Conservation (phyloP, 2,329 filamentous ascomycete genomes). For the Alternaria sp. region DNA sequence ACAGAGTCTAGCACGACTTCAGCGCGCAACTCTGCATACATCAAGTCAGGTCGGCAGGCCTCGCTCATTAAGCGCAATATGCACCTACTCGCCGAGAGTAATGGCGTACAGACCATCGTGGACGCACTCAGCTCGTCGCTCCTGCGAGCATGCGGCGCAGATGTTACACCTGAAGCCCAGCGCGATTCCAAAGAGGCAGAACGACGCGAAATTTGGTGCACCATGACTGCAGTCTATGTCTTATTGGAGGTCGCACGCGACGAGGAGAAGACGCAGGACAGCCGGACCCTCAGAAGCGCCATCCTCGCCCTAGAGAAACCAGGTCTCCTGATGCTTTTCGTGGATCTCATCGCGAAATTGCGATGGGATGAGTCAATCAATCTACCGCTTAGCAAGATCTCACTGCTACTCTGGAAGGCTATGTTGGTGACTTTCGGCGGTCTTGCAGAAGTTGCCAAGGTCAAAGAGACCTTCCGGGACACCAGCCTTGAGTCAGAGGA, state of each 20-base stretch:
- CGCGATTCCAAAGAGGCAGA: constrained; percentile 48
- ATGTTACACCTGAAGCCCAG: constrained; percentile 28
- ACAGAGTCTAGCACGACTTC: constrained; percentile 8
- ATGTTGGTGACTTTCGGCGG: constrained; percentile 86
- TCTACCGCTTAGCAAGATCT: constrained; percentile 65
- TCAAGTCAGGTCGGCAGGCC: constrained; percentile 51
- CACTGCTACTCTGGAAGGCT: constrained; percentile 90
- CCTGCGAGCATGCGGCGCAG: constrained; percentile 39
- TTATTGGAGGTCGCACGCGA: constrained; percentile 55
- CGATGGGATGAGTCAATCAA: constrained; percentile 65
- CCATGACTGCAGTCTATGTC: constrained; percentile 57
- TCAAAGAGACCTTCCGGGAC: constrained; percentile 76
- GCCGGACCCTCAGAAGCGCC: constrained; percentile 58
- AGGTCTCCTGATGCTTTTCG: constrained; percentile 73
- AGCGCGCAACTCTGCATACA: constrained; percentile 24
- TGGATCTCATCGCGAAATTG: constrained; percentile 61
- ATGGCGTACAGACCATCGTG: constrained; percentile 51
- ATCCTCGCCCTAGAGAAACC: constrained; percentile 56
- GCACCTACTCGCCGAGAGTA: constrained; percentile 49
- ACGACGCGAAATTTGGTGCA: constrained; percentile 56
- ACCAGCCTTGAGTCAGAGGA: constrained; percentile 59
- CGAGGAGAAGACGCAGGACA: constrained; percentile 48
- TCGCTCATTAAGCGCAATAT: constrained; percentile 55
- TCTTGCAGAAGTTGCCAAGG: constrained; percentile 71
- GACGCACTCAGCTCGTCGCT: constrained; percentile 46